phyloP scores from a whole-genome alignment of 352 stramenopile genomes.

The Thraustotheca clavata region DNA sequence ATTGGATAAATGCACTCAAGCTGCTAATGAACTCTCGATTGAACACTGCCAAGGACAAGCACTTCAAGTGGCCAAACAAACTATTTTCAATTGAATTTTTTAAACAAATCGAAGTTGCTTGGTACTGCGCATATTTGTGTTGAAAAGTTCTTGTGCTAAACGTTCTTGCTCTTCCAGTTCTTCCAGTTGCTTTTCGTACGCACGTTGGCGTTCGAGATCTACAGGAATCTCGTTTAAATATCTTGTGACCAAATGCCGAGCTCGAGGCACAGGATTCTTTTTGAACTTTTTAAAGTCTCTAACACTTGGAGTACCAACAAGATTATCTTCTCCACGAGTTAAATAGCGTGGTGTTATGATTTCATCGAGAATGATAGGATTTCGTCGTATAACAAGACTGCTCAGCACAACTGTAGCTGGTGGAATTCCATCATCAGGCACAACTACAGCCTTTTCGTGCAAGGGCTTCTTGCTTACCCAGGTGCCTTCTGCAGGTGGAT shows the following conservation, averaged over 20 bases:
- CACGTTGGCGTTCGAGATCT: slow-evolving; percentile 46
- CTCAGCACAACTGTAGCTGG: neutral
- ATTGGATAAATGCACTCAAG: slow-evolving; percentile 82
- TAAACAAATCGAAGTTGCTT: neutral
- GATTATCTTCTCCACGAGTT: neutral
- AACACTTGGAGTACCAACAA: neutral
- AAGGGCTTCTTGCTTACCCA: no score
- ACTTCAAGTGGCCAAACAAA: slow-evolving; percentile 76
- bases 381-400: slow-evolving; percentile 4
- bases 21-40: slow-evolving; percentile 78
- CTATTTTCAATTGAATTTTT: slow-evolving; percentile 52
- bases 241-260: slow-evolving; percentile 28
- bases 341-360: neutral
- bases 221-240: slow-evolving; percentile 32
- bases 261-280: slow-evolving; percentile 56
- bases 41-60: slow-evolving; percentile 74
- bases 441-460: neutral
- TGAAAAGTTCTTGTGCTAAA: slow-evolving; percentile 77
- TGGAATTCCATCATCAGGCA: neutral
- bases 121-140: neutral
- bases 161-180: slow-evolving; percentile 71
- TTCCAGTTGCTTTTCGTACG: slow-evolving; percentile 52
- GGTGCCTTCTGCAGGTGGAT: no score
- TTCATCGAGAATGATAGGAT: neutral
- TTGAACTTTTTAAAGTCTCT: slow-evolving; percentile 81